Evolutionary conservation across 176 grass and related monocot species (phyloP).

Genomic region (Triticum turgidum): DNA sequence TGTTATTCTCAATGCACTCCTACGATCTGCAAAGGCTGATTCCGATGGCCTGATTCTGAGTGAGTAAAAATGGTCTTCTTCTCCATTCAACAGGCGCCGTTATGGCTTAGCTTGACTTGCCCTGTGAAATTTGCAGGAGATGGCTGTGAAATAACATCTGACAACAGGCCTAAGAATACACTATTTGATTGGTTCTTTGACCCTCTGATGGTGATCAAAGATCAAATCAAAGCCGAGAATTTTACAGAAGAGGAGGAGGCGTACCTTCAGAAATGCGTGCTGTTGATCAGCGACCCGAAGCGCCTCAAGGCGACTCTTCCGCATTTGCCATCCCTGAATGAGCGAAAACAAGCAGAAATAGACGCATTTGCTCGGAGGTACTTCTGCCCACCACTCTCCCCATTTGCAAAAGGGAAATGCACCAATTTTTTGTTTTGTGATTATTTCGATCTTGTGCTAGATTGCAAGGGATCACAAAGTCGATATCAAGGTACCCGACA

Average conservation of each 20-base stretch:
- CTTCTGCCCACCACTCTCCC: not conserved
- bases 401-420: not conserved
- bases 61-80: constrained; percentile 47
- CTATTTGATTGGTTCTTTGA: constrained; percentile 96
- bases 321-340: constrained; percentile 47
- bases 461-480: constrained; percentile 90
- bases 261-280: constrained; percentile 66
- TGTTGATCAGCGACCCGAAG: constrained; percentile 68
- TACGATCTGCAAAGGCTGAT: constrained; percentile 64
- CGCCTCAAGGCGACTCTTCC: constrained; percentile 55
- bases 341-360: constrained; percentile 79
- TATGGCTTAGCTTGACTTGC: constrained; percentile 17
- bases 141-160: constrained; percentile 66
- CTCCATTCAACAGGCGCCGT: not conserved
- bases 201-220: constrained; percentile 88
- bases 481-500: constrained; percentile 89
- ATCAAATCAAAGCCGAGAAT: constrained; percentile 82
- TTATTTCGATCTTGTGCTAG: constrained; percentile 36
- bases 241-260: constrained; percentile 81
- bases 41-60: constrained; percentile 69
- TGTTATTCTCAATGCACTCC: constrained; percentile 71
- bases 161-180: constrained; percentile 69
- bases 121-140: constrained; percentile 54
- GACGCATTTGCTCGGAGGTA: constrained; percentile 89
- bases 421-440: constrained; percentile 14